Conservation (phyloP, 345 rosid species). For the Citrus reticulata region DNA sequence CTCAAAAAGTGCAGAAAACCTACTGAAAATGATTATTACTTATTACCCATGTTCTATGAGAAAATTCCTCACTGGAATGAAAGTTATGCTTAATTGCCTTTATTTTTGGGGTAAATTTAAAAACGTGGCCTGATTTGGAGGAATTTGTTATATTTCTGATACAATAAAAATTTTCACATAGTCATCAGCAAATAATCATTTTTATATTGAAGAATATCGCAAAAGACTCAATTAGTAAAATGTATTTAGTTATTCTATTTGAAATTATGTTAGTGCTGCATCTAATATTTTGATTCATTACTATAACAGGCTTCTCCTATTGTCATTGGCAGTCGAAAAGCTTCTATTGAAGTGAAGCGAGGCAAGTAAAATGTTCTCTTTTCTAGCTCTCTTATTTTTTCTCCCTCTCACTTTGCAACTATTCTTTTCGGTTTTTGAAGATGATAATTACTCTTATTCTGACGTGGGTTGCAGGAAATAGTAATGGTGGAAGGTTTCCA, state of each 20-base stretch:
- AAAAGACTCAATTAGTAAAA: not conserved
- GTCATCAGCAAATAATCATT: not conserved
- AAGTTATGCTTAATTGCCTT: not conserved
- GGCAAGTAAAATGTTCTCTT: slow-evolving; percentile 31
- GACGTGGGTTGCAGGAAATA: slow-evolving; percentile 31
- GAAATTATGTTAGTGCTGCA: not conserved
- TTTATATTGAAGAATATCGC: not conserved
- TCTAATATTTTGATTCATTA: not conserved
- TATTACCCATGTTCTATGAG: not conserved
- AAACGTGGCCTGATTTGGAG: not conserved
- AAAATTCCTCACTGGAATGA: not conserved
- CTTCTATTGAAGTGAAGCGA: slow-evolving; percentile 74
- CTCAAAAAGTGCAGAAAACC: not conserved
- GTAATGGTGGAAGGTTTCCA: slow-evolving; percentile 35
- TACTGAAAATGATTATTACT: not conserved
- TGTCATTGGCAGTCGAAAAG: slow-evolving; percentile 53
- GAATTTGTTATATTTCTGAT: not conserved
- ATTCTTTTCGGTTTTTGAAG: not conserved
- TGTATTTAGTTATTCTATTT: not conserved
- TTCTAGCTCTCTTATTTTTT: not conserved
- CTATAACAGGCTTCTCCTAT: slow-evolving; percentile 43
- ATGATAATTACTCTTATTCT: not conserved
- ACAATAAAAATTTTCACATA: not conserved
- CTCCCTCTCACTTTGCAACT: not conserved
- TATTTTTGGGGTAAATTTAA: not conserved